phyloP scores from a whole-genome alignment of 495 filamentous ascomycete species.

The Penicillium crystallinum region DNA sequence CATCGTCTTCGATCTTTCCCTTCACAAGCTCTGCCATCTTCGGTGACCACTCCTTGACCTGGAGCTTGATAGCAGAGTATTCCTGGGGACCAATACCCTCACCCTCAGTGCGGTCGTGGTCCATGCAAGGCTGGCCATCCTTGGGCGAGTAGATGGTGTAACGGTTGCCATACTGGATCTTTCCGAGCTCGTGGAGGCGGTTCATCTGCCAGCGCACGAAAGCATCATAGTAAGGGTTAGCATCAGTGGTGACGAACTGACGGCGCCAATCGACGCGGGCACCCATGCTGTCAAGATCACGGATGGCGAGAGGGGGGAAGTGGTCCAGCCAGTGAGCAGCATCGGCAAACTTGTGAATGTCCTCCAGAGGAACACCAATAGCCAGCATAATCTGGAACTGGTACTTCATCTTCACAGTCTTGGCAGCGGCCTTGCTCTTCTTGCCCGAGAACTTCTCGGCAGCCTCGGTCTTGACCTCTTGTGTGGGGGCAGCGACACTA shows the following conservation, averaged over 20 bases:
- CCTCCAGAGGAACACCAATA: slow-evolving; percentile 72
- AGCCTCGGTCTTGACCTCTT: slow-evolving; percentile 61
- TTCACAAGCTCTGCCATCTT: slow-evolving; percentile 61
- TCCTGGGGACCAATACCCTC: slow-evolving; percentile 89
- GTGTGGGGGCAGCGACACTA: slow-evolving; percentile 42
- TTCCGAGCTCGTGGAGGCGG: slow-evolving; percentile 78
- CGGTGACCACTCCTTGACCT: slow-evolving; percentile 81
- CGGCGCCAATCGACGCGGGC: slow-evolving; percentile 88
- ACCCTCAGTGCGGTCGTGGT: slow-evolving; percentile 88
- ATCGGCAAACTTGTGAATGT: slow-evolving; percentile 90
- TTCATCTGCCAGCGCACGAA: slow-evolving; percentile 99
- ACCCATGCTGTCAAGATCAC: slow-evolving; percentile 78
- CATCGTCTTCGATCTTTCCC: slow-evolving; percentile 73
- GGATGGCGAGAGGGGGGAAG: slow-evolving; percentile 78
- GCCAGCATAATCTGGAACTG: slow-evolving; percentile 89
- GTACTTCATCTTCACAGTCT: slow-evolving; percentile 84
- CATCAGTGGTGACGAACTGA: slow-evolving; percentile 90
- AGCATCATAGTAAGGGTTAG: slow-evolving; percentile 93
- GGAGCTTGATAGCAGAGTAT: slow-evolving; percentile 87
- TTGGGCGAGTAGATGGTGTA: slow-evolving; percentile 96
- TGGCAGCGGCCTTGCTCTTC: slow-evolving; percentile 90
- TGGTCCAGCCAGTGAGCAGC: slow-evolving; percentile 80
- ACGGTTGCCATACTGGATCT: slow-evolving; percentile 90
- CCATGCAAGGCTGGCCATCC: slow-evolving; percentile 96
- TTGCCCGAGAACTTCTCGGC: slow-evolving; percentile 86